A percentile compares a stretch with the other conserved stretches of the same genome.
Conservation (phyloP, 139 green algal genomes). For the Volvox reticuliferus region DNA sequence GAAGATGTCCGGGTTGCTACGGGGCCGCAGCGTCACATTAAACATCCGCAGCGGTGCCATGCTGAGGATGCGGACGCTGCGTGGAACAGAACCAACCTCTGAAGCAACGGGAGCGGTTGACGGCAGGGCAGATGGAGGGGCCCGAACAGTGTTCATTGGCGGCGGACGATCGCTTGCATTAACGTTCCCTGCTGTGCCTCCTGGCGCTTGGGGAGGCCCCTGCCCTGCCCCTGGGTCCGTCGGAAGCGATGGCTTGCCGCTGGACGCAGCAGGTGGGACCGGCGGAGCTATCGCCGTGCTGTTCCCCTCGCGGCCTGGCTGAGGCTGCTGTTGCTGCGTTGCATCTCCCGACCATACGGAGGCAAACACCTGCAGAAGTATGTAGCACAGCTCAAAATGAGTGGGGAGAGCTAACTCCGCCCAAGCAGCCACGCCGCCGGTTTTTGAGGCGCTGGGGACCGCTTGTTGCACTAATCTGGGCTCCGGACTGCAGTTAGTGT, state of each 20-base stretch:
- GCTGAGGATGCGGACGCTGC: not conserved
- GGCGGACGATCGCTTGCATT: too few species aligned
- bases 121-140: too few species aligned
- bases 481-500: not conserved
- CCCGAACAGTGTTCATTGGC: too few species aligned
- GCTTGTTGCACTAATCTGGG: not conserved
- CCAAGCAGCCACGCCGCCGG: not conserved
- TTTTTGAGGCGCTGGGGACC: not conserved
- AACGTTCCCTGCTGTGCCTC: too few species aligned
- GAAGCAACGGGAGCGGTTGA: not conserved
- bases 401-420: not conserved
- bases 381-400: not conserved
- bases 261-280: too few species aligned
- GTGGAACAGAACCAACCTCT: not conserved
- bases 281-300: not conserved
- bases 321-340: not conserved
- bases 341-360: not conserved
- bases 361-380: not conserved
- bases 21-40: conserved; percentile 19
- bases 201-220: too few species aligned
- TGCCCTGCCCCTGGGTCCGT: not conserved
- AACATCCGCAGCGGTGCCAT: not conserved
- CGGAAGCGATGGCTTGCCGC: not conserved
- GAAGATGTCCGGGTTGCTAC: not conserved
- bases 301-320: not conserved